These are phyloP conservation scores for Cyberlindnera nakhonratchasimensis DNA, from an alignment of 805 yeast genomes.

Conservation along the genomic window DNA sequence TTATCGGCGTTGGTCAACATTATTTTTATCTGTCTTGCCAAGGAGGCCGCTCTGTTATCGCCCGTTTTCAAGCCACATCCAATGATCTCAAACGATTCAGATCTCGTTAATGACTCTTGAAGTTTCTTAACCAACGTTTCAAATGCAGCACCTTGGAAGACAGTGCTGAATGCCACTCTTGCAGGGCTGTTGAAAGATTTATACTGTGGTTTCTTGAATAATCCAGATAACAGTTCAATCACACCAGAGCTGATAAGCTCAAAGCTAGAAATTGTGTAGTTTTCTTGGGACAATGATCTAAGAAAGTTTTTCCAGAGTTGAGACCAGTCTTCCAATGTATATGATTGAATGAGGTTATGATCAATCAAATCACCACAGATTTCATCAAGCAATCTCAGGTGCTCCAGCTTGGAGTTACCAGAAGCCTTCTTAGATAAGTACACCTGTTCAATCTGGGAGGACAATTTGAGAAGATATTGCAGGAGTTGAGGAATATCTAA, in stretches of 20 bases:
- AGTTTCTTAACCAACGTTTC: slow-evolving; percentile 50
- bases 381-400: slow-evolving; percentile 29
- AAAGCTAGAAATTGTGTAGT: slow-evolving; percentile 56
- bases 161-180: slow-evolving; percentile 42
- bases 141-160: slow-evolving; percentile 36
- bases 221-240: slow-evolving; percentile 38
- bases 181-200: slow-evolving; percentile 34
- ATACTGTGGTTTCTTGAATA: slow-evolving; percentile 31
- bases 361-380: slow-evolving; percentile 20
- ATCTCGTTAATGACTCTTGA: slow-evolving; percentile 70
- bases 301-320: slow-evolving; percentile 39
- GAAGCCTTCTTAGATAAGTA: slow-evolving; percentile 28
- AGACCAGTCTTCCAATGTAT: slow-evolving; percentile 30
- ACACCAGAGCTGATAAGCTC: slow-evolving; percentile 72
- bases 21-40: slow-evolving; percentile 70
- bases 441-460: slow-evolving; percentile 30
- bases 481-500: slow-evolving; percentile 8
- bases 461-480: slow-evolving; percentile 13
- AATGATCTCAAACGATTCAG: slow-evolving; percentile 66
- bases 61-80: slow-evolving; percentile 37
- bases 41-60: slow-evolving; percentile 48
- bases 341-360: background rate
- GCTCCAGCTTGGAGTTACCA: slow-evolving; percentile 26
- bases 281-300: slow-evolving; percentile 31
- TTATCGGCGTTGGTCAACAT: slow-evolving; percentile 44